Percentiles rank a stretch among this genome's conserved stretches.
These are phyloP conservation scores for Trichoderma hamatum DNA, from an alignment of 2,329 filamentous ascomycete species.

Conservation along the genomic window DNA sequence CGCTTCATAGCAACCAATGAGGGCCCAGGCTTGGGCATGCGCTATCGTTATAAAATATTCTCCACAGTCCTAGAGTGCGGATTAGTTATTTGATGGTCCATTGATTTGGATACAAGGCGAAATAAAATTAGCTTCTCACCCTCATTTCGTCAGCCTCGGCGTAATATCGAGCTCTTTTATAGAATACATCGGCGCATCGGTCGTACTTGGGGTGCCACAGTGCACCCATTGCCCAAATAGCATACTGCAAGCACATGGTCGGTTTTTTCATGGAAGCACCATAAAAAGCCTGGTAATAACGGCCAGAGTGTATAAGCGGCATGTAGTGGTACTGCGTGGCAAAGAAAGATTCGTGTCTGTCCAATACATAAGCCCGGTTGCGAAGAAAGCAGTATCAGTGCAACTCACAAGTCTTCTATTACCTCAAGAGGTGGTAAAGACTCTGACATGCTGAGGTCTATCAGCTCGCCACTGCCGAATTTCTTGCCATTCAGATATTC, in stretches of 20 bases:
- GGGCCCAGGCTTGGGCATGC: constrained; percentile 78
- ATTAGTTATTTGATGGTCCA: not conserved
- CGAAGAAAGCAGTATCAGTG: not conserved
- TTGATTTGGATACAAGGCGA: not conserved
- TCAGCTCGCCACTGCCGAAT: constrained; percentile 51
- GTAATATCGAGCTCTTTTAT: constrained; percentile 80
- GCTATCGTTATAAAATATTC: constrained; percentile 78
- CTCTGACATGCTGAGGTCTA: constrained; percentile 80
- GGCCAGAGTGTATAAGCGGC: constrained; percentile 76
- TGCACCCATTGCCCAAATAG: constrained; percentile 80
- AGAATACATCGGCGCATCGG: constrained; percentile 74
- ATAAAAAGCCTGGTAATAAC: constrained; percentile 76
- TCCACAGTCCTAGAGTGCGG: constrained; percentile 61
- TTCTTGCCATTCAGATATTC: constrained; percentile 22
- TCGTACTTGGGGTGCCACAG: constrained; percentile 72
- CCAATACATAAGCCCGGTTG: not conserved
- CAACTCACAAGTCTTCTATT: constrained; percentile 76
- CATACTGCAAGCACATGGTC: constrained; percentile 81
- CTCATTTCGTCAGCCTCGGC: constrained; percentile 83
- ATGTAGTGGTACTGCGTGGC: constrained; percentile 69
- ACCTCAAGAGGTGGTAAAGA: constrained; percentile 76
- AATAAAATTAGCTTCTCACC: constrained; percentile 39
- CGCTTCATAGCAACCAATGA: constrained; percentile 79
- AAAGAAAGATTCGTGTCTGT: constrained; percentile 75
- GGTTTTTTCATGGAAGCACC: constrained; percentile 73